Evolutionary conservation across 768 basidiomycete species (phyloP).

Genomic region (Gymnopilus junonius): DNA sequence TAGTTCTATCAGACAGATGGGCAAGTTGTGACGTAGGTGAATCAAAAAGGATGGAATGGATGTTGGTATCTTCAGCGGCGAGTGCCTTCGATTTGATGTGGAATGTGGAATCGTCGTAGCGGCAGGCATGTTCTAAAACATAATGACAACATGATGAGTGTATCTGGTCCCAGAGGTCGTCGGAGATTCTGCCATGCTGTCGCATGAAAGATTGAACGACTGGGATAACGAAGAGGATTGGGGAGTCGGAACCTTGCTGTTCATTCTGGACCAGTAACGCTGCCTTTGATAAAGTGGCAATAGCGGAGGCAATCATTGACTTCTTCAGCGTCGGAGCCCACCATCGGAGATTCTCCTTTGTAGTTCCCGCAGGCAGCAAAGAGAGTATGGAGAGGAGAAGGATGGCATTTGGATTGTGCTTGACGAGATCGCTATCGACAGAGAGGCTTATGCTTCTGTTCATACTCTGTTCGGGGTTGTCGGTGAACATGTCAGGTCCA

Average conservation of each 20-base stretch:
- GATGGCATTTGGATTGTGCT: conserved; percentile 20
- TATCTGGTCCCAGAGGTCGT: neutral
- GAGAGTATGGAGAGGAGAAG: conserved; percentile 26
- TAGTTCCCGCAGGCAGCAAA: conserved; percentile 21
- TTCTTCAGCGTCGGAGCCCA: conserved; percentile 7
- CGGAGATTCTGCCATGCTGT: conserved; percentile 1
- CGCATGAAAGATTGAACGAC: conserved; percentile 18
- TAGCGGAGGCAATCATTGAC: conserved; percentile 1
- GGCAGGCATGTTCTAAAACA: conserved; percentile 13
- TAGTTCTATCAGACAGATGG: neutral
- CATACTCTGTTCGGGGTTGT: conserved; percentile 20
- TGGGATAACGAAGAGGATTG: conserved; percentile 12
- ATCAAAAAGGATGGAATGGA: conserved; percentile 16
- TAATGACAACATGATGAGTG: conserved; percentile 16
- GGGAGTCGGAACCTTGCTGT: neutral
- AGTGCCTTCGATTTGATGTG: conserved; percentile 9
- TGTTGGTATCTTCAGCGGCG: conserved; percentile 12
- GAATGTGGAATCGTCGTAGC: conserved; percentile 11
- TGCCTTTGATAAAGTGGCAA: neutral
- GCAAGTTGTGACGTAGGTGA: neutral
- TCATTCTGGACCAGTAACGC: neutral
- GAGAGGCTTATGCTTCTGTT: conserved; percentile 26
- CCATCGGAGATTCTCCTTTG: conserved; percentile 1
- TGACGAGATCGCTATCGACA: conserved; percentile 20
- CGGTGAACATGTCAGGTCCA: conserved; percentile 14